Percentiles rank a stretch among this genome's conserved stretches.
Evolutionary conservation across 2,329 filamentous ascomycete genomes (phyloP).

Genomic region (Pseudogymnoascus pannorum): DNA sequence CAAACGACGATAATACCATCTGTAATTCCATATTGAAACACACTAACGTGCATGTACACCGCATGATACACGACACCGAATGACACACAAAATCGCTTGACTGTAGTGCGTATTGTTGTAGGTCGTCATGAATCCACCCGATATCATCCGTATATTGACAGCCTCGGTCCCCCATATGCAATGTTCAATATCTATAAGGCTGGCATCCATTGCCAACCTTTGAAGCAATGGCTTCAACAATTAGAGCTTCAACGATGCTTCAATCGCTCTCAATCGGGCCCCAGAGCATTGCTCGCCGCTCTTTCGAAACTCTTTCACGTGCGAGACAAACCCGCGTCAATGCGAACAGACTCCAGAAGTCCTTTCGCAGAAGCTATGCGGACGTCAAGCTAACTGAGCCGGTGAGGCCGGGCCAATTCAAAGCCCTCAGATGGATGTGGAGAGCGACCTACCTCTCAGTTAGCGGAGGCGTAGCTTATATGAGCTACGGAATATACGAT

Average conservation of each 20-base stretch:
- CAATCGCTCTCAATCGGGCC: conserved; percentile 26
- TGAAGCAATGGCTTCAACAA: conserved; percentile 27
- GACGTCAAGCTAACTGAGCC: conserved; percentile 18
- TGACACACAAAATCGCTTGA: too few species aligned
- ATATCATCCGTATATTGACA: too few species aligned
- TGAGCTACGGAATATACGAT: conserved; percentile 75
- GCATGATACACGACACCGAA: too few species aligned
- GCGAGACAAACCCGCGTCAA: conserved; percentile 22
- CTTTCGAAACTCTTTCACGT: conserved; percentile 24
- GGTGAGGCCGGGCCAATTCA: conserved; percentile 49
- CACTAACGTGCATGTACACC: too few species aligned
- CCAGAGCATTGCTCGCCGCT: conserved; percentile 21
- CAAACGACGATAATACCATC: too few species aligned
- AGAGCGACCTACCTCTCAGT: conserved; percentile 71
- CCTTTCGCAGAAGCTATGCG: conserved; percentile 38
- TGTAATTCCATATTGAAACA: too few species aligned
- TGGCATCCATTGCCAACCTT: conserved; percentile 13
- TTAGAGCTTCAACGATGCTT: conserved; percentile 27
- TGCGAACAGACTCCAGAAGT: conserved; percentile 28
- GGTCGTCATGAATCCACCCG: too few species aligned
- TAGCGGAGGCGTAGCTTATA: conserved; percentile 60
- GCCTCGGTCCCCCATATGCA: too few species aligned
- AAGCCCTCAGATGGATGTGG: conserved; percentile 72
- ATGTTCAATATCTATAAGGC: too few species aligned
- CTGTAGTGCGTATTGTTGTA: too few species aligned